Conservation (phyloP, 768 basidiomycete species). For the Cystobasidium ongulense region DNA sequence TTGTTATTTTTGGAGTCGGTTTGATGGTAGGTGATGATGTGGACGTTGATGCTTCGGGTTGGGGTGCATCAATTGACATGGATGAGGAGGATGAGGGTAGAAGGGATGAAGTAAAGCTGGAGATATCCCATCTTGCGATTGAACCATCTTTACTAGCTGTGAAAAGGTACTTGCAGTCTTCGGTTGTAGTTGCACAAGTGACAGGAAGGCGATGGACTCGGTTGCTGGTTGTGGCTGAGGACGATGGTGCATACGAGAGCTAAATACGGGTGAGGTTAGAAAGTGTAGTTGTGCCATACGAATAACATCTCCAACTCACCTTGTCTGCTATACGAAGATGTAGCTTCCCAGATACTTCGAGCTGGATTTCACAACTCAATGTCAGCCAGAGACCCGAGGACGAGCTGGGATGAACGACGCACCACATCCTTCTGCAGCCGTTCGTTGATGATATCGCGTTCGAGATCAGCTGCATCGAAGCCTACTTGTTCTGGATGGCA, state of each 20-base stretch:
- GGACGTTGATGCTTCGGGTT: conserved; percentile 36
- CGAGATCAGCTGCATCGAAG: conserved; percentile 90
- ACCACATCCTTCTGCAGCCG: conserved; percentile 83
- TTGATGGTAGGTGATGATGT: conserved; percentile 36
- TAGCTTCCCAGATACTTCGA: conserved; percentile 79
- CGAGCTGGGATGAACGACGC: conserved; percentile 42
- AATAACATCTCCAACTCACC: conserved; percentile 22
- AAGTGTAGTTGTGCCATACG: conserved; percentile 34
- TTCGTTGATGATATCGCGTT: conserved; percentile 81
- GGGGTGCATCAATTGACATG: neutral
- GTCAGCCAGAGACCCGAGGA: neutral
- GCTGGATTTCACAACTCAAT: conserved; percentile 36
- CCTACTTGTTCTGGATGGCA: conserved; percentile 74
- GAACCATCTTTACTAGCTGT: conserved; percentile 84
- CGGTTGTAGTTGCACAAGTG: conserved; percentile 70
- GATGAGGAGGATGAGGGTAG: conserved; percentile 43
- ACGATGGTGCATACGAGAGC: conserved; percentile 45
- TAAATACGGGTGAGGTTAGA: neutral
- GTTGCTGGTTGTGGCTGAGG: conserved; percentile 49
- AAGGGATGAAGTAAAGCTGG: conserved; percentile 47
- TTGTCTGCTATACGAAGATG: conserved; percentile 67
- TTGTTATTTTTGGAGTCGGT: conserved; percentile 15
- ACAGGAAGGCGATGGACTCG: conserved; percentile 65
- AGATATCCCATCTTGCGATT: conserved; percentile 75
- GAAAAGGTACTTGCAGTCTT: conserved; percentile 66